phyloP scores from a whole-genome alignment of 2,329 filamentous ascomycete species.

The Pseudopithomyces chartarum region DNA sequence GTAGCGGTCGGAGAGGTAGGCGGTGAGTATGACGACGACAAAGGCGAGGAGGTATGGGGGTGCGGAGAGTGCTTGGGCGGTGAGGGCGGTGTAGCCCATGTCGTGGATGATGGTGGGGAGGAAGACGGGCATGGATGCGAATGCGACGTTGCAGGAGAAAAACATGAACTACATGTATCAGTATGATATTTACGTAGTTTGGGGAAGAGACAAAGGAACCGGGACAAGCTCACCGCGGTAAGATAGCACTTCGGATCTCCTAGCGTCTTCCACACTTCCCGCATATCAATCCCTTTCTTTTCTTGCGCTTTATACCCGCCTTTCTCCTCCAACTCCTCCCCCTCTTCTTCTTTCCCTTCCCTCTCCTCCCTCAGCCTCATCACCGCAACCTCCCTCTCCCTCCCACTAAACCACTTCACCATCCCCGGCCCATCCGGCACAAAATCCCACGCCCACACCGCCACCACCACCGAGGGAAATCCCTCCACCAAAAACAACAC shows the following conservation, averaged over 20 bases:
- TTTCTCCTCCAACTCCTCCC: slow-evolving; percentile 32
- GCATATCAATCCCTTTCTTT: slow-evolving; percentile 53
- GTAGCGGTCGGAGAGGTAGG: slow-evolving; percentile 71
- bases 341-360: slow-evolving; percentile 38
- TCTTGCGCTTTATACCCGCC: slow-evolving; percentile 12
- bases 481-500: slow-evolving; percentile 83
- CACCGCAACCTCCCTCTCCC: slow-evolving; percentile 67
- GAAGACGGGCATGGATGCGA: slow-evolving; percentile 86
- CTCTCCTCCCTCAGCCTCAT: slow-evolving; percentile 66
- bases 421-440: slow-evolving; percentile 74
- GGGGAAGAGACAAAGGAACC: neutral
- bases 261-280: slow-evolving; percentile 64
- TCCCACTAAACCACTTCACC: slow-evolving; percentile 49
- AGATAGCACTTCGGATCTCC: slow-evolving; percentile 73
- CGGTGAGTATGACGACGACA: slow-evolving; percentile 70
- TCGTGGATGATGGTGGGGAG: slow-evolving; percentile 78
- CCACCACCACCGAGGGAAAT: slow-evolving; percentile 78
- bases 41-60: slow-evolving; percentile 83
- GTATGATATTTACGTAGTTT: neutral
- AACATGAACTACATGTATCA: slow-evolving; percentile 64
- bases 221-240: slow-evolving; percentile 59
- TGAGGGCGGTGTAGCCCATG: slow-evolving; percentile 72
- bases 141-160: slow-evolving; percentile 86
- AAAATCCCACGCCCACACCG: slow-evolving; percentile 73
- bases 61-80: slow-evolving; percentile 77